Conservation (phyloP, 352 stramenopile genomes). For the Blastocystis hominis region DNA sequence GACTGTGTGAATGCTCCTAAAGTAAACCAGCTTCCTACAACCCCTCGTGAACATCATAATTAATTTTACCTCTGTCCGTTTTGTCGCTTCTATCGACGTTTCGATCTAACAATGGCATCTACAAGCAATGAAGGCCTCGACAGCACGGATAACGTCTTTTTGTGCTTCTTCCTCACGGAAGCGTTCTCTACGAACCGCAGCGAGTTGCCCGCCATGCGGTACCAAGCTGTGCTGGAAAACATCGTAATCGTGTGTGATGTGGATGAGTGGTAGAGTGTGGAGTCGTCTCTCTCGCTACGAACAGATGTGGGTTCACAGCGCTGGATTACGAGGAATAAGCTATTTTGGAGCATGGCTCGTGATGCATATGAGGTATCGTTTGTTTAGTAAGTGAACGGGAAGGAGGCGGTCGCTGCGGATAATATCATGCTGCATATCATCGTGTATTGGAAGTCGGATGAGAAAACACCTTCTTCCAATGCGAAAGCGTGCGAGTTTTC, state of each 20-base stretch:
- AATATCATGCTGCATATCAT: neutral
- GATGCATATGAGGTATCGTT: neutral
- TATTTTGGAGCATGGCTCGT: neutral
- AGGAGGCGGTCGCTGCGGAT: neutral
- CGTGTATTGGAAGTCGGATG: neutral
- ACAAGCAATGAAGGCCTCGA: neutral
- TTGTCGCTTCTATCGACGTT: neutral
- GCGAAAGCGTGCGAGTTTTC: neutral
- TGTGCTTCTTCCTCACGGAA: slow-evolving; percentile 50
- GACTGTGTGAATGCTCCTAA: neutral
- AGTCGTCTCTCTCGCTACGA: neutral
- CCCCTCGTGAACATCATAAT: neutral
- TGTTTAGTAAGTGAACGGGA: neutral
- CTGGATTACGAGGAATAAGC: slow-evolving; percentile 1
- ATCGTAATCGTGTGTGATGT: neutral
- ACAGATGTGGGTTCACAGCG: neutral
- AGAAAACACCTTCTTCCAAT: neutral
- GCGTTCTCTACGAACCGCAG: neutral
- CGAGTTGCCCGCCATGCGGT: neutral
- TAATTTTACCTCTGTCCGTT: neutral
- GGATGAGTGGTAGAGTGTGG: neutral
- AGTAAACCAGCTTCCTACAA: neutral
- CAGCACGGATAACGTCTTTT: neutral
- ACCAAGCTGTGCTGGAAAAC: neutral
- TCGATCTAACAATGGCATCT: neutral